Conservation (phyloP, 257 asterid species). For the Ligustrum vulgare region DNA sequence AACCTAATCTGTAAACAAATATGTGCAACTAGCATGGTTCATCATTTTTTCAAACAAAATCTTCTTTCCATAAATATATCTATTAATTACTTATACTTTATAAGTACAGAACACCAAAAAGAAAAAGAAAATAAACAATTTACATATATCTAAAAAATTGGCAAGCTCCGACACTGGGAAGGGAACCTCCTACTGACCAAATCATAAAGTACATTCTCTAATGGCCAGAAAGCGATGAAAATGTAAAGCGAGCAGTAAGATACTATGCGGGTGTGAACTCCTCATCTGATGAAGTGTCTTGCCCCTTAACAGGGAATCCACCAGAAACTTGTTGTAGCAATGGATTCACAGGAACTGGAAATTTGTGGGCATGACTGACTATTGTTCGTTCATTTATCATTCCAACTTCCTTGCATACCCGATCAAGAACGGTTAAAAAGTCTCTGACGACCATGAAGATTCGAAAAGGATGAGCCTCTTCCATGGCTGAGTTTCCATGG, state of each 20-base stretch:
- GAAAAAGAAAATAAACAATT: not conserved
- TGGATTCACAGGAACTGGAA: conserved; percentile 91
- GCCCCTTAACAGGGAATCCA: conserved; percentile 39
- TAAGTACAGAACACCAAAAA: conserved; percentile 41
- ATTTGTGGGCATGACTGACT: conserved; percentile 69
- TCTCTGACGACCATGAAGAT: conserved; percentile 94
- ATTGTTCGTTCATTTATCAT: conserved; percentile 77
- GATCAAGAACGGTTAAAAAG: conserved; percentile 70
- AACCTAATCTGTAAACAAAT: too few species aligned
- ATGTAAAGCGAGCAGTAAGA: conserved; percentile 10
- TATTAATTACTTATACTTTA: conserved; percentile 35
- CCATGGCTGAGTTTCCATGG: conserved; percentile 89
- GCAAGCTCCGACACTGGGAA: conserved; percentile 27
- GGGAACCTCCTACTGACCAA: conserved; percentile 32
- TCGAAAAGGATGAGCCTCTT: conserved; percentile 93
- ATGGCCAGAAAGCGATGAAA: conserved; percentile 19
- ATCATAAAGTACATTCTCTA: conserved; percentile 32
- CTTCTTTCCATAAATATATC: conserved; percentile 29
- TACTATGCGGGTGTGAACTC: conserved; percentile 39
- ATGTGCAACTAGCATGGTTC: too few species aligned
- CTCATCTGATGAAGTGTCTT: conserved; percentile 46
- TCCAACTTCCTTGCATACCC: conserved; percentile 93
- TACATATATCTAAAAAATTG: conserved; percentile 28
- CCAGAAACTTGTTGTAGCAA: conserved; percentile 57
- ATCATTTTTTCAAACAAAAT: conserved; percentile 14